phyloP scores from a whole-genome alignment of 2,329 filamentous ascomycete genomes.

The Fusarium lateritium region DNA sequence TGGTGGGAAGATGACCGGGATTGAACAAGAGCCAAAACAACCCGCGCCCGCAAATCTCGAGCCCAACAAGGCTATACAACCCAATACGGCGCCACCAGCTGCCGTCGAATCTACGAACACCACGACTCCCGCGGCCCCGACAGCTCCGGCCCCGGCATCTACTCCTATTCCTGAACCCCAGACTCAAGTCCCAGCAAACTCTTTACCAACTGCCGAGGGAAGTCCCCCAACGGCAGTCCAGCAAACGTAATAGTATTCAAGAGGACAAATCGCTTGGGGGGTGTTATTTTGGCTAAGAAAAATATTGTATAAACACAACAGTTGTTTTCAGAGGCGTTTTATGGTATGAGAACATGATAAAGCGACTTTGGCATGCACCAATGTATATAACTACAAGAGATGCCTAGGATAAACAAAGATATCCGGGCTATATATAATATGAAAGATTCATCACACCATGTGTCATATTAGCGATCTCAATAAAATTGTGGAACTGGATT shows the following conservation, averaged over 20 bases:
- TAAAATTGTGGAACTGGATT: background rate
- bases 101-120: conserved; percentile 10
- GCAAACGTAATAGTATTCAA: conserved; percentile 1
- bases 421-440: background rate
- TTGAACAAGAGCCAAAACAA: conserved; percentile 12
- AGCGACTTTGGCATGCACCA: conserved; percentile 7
- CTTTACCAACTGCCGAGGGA: conserved; percentile 1
- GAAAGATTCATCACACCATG: background rate
- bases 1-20: conserved; percentile 9
- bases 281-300: background rate
- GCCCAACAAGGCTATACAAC: conserved; percentile 19
- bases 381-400: conserved; percentile 7
- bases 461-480: background rate
- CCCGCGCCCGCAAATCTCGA: conserved; percentile 13
- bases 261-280: background rate
- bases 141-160: conserved; percentile 8
- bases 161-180: conserved; percentile 8
- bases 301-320: background rate
- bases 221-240: background rate
- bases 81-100: conserved; percentile 12
- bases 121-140: conserved; percentile 13
- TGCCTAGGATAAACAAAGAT: background rate
- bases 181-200: conserved; percentile 2
- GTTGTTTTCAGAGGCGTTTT: background rate
- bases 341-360: conserved; percentile 10